Evolutionary conservation across 768 basidiomycete genomes (phyloP), one percentile per base, ranked within the genome.

Genomic region (Dendrothele bispora): DNA sequence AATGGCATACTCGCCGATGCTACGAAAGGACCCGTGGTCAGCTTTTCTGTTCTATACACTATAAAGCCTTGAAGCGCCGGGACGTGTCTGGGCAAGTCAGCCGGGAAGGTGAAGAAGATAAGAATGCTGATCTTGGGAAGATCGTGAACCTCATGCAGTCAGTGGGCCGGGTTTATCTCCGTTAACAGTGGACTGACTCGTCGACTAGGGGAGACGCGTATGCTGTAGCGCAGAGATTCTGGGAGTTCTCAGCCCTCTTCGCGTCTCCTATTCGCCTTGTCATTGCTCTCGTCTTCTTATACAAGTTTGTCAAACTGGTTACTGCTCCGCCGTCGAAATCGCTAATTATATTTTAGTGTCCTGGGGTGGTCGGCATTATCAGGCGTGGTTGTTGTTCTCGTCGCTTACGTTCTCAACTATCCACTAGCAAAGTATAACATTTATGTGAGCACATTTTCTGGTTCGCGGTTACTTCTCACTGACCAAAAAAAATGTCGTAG

Each of bases 361-460:
- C 72, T 91, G 22, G 90, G 90, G 5, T 89, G 87, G 84, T 84
- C 84, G 46, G 82, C 86, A 1, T 73, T 90, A 27, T 79, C 84
- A 21, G 88, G 87, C 6, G 83, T 88, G 10, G 71, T 71, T 7
- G 81, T 89, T 11, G 75, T 90, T 25, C 56, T 84, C 7, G 51
- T 86, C 10, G 80, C 81, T 2, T 83, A 81, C 46, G 64, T 76
- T 7, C 56, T 89, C 50, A 88, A 86, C 61, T 84, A 82, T 47
- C 83, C 85, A 10, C 62, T 91, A 40, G 82, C 81, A 3, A 82
- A 78, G 55, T 82, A 82, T 50, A 82, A 83, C 55, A 70, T 91
- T 49, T 73, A 67, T 45, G 85, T 86, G 51, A 49, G 79, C 64
- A 38, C 15, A n/a, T 22, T 18, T 46, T 22, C 18, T 45, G 15